These are phyloP conservation scores for Hyaloraphidium curvatum DNA, from an alignment of 192 early-diverging fungal genomes.

Conservation along the genomic window DNA sequence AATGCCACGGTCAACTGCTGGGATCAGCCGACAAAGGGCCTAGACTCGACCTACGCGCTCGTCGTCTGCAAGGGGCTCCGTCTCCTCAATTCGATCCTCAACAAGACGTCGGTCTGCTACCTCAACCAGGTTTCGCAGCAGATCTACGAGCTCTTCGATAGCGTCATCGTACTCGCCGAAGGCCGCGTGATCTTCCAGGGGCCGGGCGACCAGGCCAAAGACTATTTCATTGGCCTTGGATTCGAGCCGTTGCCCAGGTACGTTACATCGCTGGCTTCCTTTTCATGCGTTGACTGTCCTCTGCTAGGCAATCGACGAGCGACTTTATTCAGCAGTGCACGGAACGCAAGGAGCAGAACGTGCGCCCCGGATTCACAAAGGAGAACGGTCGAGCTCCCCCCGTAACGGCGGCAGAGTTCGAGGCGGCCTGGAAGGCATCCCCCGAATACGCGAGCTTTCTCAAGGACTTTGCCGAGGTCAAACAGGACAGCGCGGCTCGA, in stretches of 20 bases:
- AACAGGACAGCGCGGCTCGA: neutral
- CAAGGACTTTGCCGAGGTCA: neutral
- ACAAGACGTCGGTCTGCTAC: slow-evolving; percentile 6
- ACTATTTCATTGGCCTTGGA: slow-evolving; percentile 42
- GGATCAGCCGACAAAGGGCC: neutral
- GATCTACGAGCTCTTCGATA: slow-evolving; percentile 58
- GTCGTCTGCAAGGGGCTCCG: neutral
- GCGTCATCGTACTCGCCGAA: slow-evolving; percentile 40
- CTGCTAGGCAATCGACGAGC: slow-evolving; percentile 41
- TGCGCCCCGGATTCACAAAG: neutral
- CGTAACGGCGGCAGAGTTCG: too few relatives aligned
- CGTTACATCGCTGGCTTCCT: too few relatives aligned
- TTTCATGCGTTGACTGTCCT: too few relatives aligned
- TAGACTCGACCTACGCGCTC: slow-evolving; percentile 1
- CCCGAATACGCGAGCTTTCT: neutral
- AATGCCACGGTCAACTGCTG: neutral
- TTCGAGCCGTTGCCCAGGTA: slow-evolving; percentile 40
- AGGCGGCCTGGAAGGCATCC: too few relatives aligned
- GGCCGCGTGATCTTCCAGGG: slow-evolving; percentile 54
- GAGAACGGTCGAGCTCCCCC: too few relatives aligned
- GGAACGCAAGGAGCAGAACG: slow-evolving; percentile 23
- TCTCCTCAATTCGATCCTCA: neutral
- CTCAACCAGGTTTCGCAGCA: slow-evolving; percentile 57
- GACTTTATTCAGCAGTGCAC: slow-evolving; percentile 58
- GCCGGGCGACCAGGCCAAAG: slow-evolving; percentile 30